These are phyloP conservation scores for Gossypium sturtianum DNA, from an alignment of 345 rosid genomes.

Conservation along the genomic window DNA sequence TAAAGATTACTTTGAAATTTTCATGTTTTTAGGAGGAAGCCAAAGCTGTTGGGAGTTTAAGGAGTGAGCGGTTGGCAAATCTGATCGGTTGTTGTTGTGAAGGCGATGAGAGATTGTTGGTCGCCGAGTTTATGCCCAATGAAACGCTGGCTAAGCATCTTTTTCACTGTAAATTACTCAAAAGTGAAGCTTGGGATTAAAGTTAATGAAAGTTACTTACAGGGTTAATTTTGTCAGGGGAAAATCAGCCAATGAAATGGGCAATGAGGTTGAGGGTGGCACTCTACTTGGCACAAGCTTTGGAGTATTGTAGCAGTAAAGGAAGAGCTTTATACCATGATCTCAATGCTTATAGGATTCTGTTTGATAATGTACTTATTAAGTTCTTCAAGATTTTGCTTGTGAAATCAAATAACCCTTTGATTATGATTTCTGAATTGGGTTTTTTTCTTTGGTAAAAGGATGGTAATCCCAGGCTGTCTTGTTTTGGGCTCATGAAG, in stretches of 20 bases:
- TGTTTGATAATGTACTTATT: slow-evolving; percentile 69
- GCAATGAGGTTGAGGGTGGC: slow-evolving; percentile 96
- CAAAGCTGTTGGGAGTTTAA: slow-evolving; percentile 72
- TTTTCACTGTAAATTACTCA: slow-evolving; percentile 62
- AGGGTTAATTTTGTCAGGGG: slow-evolving; percentile 47
- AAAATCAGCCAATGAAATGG: slow-evolving; percentile 97
- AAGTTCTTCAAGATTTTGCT: neutral
- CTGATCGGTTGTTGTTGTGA: slow-evolving; percentile 86
- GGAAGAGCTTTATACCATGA: slow-evolving; percentile 93
- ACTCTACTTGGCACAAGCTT: slow-evolving; percentile 76
- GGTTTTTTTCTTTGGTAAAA: slow-evolving; percentile 16
- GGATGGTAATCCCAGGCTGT: slow-evolving; percentile 93
- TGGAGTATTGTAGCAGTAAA: slow-evolving; percentile 78
- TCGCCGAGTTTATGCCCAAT: slow-evolving; percentile 92
- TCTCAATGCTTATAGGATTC: slow-evolving; percentile 87
- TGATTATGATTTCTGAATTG: neutral
- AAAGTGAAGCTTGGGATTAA: neutral
- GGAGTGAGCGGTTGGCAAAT: slow-evolving; percentile 81
- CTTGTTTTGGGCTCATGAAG: slow-evolving; percentile 96
- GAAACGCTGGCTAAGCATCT: slow-evolving; percentile 96
- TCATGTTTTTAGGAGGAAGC: slow-evolving; percentile 69
- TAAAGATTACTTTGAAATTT: neutral
- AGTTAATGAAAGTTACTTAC: neutral
- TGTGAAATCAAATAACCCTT: neutral
- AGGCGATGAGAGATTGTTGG: slow-evolving; percentile 85